These are phyloP conservation scores for Penicillium sumatraense DNA, from an alignment of 2,329 filamentous ascomycete species.

Conservation along the genomic window DNA sequence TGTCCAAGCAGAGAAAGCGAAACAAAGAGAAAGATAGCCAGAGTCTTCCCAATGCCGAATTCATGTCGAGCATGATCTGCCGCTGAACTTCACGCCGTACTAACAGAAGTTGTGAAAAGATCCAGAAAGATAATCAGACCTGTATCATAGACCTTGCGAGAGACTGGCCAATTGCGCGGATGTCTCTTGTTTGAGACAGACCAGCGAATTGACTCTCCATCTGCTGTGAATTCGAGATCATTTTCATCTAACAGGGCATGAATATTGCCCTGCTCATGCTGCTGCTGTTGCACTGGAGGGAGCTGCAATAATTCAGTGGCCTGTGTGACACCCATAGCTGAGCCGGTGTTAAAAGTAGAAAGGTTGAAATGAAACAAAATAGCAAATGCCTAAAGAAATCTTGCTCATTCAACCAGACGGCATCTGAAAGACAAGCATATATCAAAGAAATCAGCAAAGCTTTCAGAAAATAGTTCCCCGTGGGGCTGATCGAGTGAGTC, in stretches of 20 bases:
- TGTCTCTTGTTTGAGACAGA: slow-evolving; percentile 14
- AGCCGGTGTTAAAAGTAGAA: no score
- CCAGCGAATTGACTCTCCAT: slow-evolving; percentile 8
- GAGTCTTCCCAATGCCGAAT: not conserved
- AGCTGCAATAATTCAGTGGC: not conserved
- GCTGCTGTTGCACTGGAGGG: not conserved
- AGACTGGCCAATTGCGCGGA: slow-evolving; percentile 26
- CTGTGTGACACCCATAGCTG: not conserved
- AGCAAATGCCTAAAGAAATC: not conserved
- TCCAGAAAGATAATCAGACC: slow-evolving; percentile 28
- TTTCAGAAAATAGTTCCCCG: not conserved
- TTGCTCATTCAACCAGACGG: not conserved
- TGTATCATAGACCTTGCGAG: slow-evolving; percentile 29
- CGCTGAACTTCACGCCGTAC: slow-evolving; percentile 6
- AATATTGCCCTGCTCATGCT: not conserved
- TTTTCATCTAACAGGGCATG: not conserved
- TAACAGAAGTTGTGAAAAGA: slow-evolving; percentile 23
- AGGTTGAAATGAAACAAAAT: not conserved
- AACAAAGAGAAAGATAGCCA: slow-evolving; percentile 11
- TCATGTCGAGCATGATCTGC: not conserved
- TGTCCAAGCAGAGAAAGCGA: slow-evolving; percentile 31
- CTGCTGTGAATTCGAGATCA: not conserved
- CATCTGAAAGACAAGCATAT: not conserved
- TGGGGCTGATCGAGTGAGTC: not conserved
- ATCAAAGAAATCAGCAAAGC: not conserved